Conservation (phyloP, 306 rosid genomes). For the Dryas alaskensis region DNA sequence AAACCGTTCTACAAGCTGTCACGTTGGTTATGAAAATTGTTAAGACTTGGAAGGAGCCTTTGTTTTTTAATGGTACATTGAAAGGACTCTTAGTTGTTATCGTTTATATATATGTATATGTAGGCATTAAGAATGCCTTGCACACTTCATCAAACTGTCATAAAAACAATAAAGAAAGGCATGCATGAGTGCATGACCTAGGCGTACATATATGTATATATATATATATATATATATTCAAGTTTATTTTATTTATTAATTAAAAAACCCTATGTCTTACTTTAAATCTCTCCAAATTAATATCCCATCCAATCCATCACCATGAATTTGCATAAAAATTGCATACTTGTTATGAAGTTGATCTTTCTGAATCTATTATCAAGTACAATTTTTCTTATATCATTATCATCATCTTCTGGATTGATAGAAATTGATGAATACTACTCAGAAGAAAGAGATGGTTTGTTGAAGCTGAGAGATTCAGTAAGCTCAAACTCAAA, state of each 20-base stretch:
- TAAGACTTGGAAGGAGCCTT: neutral
- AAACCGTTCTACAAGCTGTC: conserved; percentile 34
- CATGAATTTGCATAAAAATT: conserved; percentile 31
- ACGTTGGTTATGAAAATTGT: conserved; percentile 20
- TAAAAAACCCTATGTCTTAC: conserved; percentile 22
- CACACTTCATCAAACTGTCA: conserved; percentile 39
- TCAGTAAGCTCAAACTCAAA: conserved; percentile 42
- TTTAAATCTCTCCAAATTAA: neutral
- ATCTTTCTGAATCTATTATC: conserved; percentile 19
- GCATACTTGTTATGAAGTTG: neutral
- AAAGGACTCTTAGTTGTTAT: neutral
- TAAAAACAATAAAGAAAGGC: conserved; percentile 7
- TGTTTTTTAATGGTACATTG: no score
- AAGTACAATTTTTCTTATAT: conserved; percentile 14
- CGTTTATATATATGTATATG: no score
- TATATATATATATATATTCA: neutral
- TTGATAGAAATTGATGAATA: conserved; percentile 12
- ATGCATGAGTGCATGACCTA: neutral
- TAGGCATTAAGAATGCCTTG: conserved; percentile 26
- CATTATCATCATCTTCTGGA: neutral
- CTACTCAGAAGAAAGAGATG: conserved; percentile 60
- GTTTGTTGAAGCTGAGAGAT: conserved; percentile 49
- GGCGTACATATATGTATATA: no score
- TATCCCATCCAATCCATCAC: conserved; percentile 9
- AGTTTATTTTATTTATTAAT: conserved; percentile 16